phyloP scores from a whole-genome alignment of 106 monocot genomes.

The Agapanthus africanus region DNA sequence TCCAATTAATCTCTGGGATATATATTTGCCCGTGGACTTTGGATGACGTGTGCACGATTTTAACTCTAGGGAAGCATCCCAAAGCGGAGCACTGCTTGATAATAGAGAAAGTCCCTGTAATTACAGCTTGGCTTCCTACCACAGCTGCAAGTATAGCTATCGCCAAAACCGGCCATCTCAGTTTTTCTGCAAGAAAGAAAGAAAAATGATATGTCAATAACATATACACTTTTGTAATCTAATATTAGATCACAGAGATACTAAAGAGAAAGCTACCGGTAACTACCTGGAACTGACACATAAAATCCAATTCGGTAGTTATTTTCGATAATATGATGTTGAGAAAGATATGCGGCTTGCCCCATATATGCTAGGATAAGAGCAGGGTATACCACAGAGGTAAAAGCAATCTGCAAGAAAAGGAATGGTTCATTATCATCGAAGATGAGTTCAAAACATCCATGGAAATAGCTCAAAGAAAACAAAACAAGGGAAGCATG shows the following conservation, averaged over 20 bases:
- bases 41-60: conserved; percentile 73
- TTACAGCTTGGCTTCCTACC: conserved; percentile 81
- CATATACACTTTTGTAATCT: no score
- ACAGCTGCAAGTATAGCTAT: conserved; percentile 83
- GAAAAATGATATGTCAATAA: no score
- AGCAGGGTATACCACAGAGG: conserved; percentile 78
- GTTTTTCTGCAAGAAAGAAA: conserved; percentile 31
- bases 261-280: no score
- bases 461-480: no score
- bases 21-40: conserved; percentile 77
- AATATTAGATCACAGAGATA: no score
- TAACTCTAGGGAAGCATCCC: conserved; percentile 79
- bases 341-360: conserved; percentile 88
- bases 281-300: conserved; percentile 78
- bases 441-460: no score
- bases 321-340: conserved; percentile 55
- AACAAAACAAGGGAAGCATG: no score
- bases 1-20: conserved; percentile 88
- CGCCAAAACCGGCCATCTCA: conserved; percentile 74
- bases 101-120: conserved; percentile 79
- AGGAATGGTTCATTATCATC: neutral
- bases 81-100: conserved; percentile 70
- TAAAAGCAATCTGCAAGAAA: conserved; percentile 73
- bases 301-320: conserved; percentile 80
- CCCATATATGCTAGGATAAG: conserved; percentile 93